Evolutionary conservation across 148 eudicot genomes (phyloP).

Genomic region (Pouteria glomerata): DNA sequence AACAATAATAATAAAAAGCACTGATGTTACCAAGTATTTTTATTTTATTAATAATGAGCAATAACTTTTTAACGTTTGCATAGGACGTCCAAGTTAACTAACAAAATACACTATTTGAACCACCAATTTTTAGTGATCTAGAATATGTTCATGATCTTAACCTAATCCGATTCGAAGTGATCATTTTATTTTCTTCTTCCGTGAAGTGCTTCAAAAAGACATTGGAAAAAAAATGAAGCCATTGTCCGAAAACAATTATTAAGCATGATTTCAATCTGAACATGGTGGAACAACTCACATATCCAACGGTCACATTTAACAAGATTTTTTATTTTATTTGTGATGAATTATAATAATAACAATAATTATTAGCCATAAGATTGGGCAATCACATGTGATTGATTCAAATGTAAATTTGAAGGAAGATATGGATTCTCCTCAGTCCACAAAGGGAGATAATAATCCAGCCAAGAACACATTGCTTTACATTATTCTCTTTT

Average conservation of each 20-base stretch:
- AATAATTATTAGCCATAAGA: neutral
- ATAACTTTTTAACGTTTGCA: too few species aligned
- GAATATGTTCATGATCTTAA: too few species aligned
- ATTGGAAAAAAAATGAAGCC: neutral
- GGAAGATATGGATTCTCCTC: constrained; percentile 2
- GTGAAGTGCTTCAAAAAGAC: neutral
- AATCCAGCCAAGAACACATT: neutral
- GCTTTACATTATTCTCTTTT: constrained; percentile 7
- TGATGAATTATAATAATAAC: too few species aligned
- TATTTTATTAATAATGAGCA: too few species aligned
- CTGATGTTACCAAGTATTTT: too few species aligned
- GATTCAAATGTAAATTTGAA: neutral
- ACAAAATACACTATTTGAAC: too few species aligned
- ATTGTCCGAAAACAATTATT: neutral
- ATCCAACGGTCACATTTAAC: too few species aligned
- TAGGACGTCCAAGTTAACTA: too few species aligned
- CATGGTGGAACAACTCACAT: neutral
- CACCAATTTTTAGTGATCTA: too few species aligned
- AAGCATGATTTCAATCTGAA: neutral
- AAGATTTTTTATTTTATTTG: too few species aligned
- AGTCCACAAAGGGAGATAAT: neutral
- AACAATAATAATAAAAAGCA: too few species aligned
- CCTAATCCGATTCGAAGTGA: neutral
- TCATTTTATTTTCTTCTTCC: neutral
- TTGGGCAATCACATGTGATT: constrained; percentile 7